These are phyloP conservation scores for Entomortierella lignicola DNA, from an alignment of 192 early-diverging fungal species.

Conservation along the genomic window DNA sequence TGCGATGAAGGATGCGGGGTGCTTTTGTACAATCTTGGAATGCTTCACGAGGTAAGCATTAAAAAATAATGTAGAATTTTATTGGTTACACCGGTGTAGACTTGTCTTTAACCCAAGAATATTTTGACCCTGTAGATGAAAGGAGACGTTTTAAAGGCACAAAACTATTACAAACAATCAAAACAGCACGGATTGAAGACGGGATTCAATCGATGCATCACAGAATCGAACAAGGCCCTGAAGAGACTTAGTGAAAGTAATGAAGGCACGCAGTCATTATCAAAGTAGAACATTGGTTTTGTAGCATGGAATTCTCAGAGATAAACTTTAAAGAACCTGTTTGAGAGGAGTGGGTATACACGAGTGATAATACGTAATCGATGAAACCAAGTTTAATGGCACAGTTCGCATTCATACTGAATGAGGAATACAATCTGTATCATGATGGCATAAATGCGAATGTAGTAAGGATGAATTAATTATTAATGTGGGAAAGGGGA, in stretches of 20 bases:
- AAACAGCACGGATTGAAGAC: constrained; percentile 56
- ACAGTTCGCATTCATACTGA: no score
- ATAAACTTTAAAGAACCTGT: no score
- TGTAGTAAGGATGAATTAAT: neutral
- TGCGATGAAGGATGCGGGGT: constrained; percentile 67
- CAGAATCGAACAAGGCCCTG: constrained; percentile 56
- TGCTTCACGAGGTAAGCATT: constrained; percentile 64
- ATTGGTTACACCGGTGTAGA: no score
- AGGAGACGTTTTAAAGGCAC: constrained; percentile 51
- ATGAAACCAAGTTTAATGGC: no score
- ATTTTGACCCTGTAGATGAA: no score
- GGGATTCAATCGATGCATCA: constrained; percentile 50
- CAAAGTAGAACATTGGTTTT: neutral
- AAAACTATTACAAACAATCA: constrained; percentile 54
- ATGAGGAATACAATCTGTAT: no score
- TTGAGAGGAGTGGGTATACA: no score
- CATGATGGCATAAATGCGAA: no score
- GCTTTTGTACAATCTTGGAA: constrained; percentile 67
- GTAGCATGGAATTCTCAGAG: no score
- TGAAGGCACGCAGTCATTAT: constrained; percentile 25
- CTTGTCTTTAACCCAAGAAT: neutral
- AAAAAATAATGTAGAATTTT: neutral
- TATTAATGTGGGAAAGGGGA: neutral
- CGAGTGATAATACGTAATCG: no score
- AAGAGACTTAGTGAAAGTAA: constrained; percentile 28